Evolutionary conservation across 768 basidiomycete species (phyloP).

Genomic region (Tulasnella sp.): DNA sequence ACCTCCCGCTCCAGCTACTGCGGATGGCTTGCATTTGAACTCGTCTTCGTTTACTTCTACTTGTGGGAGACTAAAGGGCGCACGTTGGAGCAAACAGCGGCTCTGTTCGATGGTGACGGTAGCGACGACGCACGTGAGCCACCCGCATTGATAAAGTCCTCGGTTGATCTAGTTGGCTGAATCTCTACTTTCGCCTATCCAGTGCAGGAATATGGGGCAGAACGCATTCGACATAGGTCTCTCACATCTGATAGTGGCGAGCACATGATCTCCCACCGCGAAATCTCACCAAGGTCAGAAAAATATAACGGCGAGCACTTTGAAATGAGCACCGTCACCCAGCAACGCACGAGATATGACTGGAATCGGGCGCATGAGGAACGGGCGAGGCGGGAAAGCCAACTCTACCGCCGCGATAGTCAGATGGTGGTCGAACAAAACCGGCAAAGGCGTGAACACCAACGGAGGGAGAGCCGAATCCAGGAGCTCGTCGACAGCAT

Average conservation of each 20-base stretch:
- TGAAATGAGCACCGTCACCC: slow-evolving; percentile 11
- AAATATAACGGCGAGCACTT: slow-evolving; percentile 11
- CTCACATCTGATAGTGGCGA: not conserved
- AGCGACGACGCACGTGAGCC: slow-evolving; percentile 28
- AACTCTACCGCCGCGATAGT: not conserved
- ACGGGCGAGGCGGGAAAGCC: not conserved
- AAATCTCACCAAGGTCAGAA: slow-evolving; percentile 2
- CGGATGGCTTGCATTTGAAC: slow-evolving; percentile 52
- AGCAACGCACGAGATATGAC: not conserved
- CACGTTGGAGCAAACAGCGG: slow-evolving; percentile 64
- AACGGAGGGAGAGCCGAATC: too few relatives aligned
- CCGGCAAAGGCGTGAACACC: too few relatives aligned
- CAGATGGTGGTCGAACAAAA: too few relatives aligned
- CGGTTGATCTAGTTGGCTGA: slow-evolving; percentile 42
- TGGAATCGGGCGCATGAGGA: slow-evolving; percentile 9
- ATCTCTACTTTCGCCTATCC: not conserved
- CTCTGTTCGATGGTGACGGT: slow-evolving; percentile 52
- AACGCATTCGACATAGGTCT: not conserved
- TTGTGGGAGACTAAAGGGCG: slow-evolving; percentile 47
- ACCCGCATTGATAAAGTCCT: slow-evolving; percentile 29
- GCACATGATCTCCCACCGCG: not conserved
- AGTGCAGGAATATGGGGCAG: slow-evolving; percentile 8
- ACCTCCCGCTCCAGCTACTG: slow-evolving; percentile 33
- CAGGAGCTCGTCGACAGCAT: too few relatives aligned
- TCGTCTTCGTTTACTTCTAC: slow-evolving; percentile 43